These are phyloP conservation scores for Mycena galopus DNA, from an alignment of 768 basidiomycete genomes.

Conservation along the genomic window DNA sequence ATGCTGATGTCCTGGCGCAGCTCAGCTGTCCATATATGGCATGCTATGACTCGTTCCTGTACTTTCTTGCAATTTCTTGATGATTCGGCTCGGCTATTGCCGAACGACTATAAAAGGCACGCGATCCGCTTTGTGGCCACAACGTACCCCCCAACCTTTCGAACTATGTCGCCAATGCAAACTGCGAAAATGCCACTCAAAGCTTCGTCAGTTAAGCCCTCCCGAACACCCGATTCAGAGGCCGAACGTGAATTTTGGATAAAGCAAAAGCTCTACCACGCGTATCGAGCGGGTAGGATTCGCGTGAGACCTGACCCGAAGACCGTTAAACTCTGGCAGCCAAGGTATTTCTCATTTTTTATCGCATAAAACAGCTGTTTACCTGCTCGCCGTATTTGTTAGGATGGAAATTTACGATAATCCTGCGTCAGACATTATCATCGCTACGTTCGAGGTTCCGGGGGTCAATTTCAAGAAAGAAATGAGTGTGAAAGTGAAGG, in stretches of 20 bases:
- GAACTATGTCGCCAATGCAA: conserved; percentile 27
- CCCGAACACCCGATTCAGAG: conserved; percentile 1
- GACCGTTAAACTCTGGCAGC: neutral
- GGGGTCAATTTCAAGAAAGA: conserved; percentile 56
- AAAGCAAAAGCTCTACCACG: no score
- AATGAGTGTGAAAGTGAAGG: conserved; percentile 50
- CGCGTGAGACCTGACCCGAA: conserved; percentile 3
- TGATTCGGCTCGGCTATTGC: conserved; percentile 27
- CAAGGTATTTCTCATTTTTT: conserved; percentile 9
- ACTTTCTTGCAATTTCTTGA: conserved; percentile 33
- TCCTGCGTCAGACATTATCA: conserved; percentile 45
- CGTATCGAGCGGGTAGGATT: conserved; percentile 1
- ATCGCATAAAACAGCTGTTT: neutral
- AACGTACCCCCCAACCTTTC: neutral
- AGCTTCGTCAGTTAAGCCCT: no score
- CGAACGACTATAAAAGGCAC: conserved; percentile 29
- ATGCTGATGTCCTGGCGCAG: no score
- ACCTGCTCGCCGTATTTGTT: conserved; percentile 24
- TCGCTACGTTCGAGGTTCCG: conserved; percentile 60
- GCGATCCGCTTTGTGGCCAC: neutral
- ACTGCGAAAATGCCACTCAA: no score
- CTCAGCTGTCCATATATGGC: conserved; percentile 21
- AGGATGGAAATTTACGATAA: conserved; percentile 62
- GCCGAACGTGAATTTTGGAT: no score
- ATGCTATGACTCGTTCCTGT: conserved; percentile 28